Conservation (phyloP, 2,329 filamentous ascomycete genomes). For the Aciculosporium take region DNA sequence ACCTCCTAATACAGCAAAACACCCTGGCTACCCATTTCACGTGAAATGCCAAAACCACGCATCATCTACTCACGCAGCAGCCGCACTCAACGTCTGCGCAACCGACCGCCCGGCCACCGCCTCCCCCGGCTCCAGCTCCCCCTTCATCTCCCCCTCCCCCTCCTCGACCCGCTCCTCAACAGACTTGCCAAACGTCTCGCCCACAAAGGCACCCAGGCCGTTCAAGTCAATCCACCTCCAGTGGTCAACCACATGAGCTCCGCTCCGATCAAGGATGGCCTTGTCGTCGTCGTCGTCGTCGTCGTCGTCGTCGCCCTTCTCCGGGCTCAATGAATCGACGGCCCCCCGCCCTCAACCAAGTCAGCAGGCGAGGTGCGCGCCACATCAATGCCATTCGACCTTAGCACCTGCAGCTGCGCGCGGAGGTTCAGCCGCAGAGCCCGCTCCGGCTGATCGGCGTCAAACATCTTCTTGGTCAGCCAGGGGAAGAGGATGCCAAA, state of each 20-base stretch:
- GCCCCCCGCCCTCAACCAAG: constrained; percentile 31
- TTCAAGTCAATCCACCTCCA: constrained; percentile 42
- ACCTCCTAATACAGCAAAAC: too few relatives aligned
- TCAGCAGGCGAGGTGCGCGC: constrained; percentile 35
- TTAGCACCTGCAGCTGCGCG: constrained; percentile 41
- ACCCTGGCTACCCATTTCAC: too few relatives aligned
- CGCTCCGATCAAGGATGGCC: constrained; percentile 34
- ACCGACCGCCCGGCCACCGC: constrained; percentile 6
- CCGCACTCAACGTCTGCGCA: constrained; percentile 1
- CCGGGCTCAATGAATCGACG: constrained; percentile 20
- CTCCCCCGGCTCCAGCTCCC: constrained; percentile 21
- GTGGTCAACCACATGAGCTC: constrained; percentile 24
- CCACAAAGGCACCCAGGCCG: constrained; percentile 27
- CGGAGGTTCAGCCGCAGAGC: constrained; percentile 44
- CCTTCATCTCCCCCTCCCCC: constrained; percentile 21
- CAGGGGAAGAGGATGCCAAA: constrained; percentile 73
- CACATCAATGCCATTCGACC: constrained; percentile 34
- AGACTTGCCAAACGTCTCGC: constrained; percentile 17
- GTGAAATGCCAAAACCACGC: too few relatives aligned
- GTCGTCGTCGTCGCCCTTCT: constrained; percentile 8
- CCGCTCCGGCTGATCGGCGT: constrained; percentile 42
- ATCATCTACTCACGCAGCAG: constrained; percentile 4
- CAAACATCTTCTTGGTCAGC: constrained; percentile 44
- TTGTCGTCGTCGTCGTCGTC: constrained; percentile 25
- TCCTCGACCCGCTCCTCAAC: constrained; percentile 20